Percentiles rank a stretch among this genome's conserved stretches.
phyloP scores from a whole-genome alignment of 73 alveolate genomes.

The Blepharisma japonicum region DNA sequence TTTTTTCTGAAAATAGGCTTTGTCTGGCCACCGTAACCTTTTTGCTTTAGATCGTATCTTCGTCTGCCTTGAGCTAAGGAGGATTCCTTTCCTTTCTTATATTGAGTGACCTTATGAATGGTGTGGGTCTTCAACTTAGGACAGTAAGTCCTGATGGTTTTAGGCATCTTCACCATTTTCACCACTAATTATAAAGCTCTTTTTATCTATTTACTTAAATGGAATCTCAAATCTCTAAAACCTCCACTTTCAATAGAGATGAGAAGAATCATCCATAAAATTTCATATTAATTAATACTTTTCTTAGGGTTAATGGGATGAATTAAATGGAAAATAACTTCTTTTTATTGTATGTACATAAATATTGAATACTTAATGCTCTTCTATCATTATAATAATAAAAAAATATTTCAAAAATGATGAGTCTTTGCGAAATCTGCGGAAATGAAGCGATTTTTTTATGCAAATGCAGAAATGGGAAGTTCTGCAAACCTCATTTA shows the following conservation, averaged over 20 bases:
- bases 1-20: conserved; percentile 96
- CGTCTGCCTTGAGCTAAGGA: conserved; percentile 82
- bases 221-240: neutral
- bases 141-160: conserved; percentile 75
- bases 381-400: too few relatives aligned
- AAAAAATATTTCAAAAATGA: too few relatives aligned
- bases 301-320: too few relatives aligned
- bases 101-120: conserved; percentile 75
- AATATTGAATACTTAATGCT: too few relatives aligned
- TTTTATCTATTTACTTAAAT: conserved; percentile 30
- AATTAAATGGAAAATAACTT: too few relatives aligned
- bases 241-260: neutral
- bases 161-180: conserved; percentile 77
- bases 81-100: conserved; percentile 85
- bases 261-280: neutral
- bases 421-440: neutral
- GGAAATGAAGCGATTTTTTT: neutral
- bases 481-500: neutral
- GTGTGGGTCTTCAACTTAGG: conserved; percentile 70
- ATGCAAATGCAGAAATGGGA: neutral
- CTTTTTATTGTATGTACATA: too few relatives aligned
- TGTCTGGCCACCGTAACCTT: conserved; percentile 95
- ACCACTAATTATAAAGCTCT: conserved; percentile 26
- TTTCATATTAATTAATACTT: neutral
- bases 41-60: conserved; percentile 93